Base-by-base conservation (phyloP, 169 alveolate genomes). In the Babesia caballi region DNA sequence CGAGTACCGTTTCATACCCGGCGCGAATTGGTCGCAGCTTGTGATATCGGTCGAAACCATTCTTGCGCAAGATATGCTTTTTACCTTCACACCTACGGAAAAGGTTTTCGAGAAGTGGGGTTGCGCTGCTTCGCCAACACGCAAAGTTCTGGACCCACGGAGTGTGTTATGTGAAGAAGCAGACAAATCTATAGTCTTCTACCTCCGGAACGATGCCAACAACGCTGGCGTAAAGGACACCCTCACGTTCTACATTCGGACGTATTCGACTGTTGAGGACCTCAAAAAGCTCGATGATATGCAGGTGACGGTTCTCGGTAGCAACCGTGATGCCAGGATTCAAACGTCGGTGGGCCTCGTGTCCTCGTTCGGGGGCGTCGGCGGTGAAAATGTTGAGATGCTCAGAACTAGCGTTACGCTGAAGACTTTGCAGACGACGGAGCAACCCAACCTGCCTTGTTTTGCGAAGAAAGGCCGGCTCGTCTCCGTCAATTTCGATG, bases 401-500 rank as follows among this genome's bases (percentile, higher is more conserved):
- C n/a, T n/a, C n/a, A n/a, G n/a, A n/a, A n/a, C n/a, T n/a, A n/a
- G n/a, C n/a, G n/a, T n/a, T n/a, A n/a, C n/a, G n/a, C n/a, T n/a
- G n/a, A n/a, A n/a, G n/a, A n/a, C n/a, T n/a, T n/a, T 38, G 46
- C 46, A 7, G 12, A 7, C 46, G 46, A 12, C n/a, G n/a, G n/a
- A n/a, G 35, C 23, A 42, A 36, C 30, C 19, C 11, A 8, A 19
- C 32, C 33, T 14, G 15, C 19, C 74, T 15, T 77, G 85, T 36
- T 38, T 66, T 30, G 4, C 76, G 11, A 9, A 52, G 21, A 33
- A 30, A 12, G 51, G 42, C 65, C 3, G 41, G 11, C 33, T 67
- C 19, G 66, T 58, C 5, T 33, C 85, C 11, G 41, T 65, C 8
- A 14, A 17, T 23, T 77, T 77, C 74, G 69, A 69, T 17, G 52